Conservation (phyloP, 2,329 filamentous ascomycete species). For the Thelonectria blattea region DNA sequence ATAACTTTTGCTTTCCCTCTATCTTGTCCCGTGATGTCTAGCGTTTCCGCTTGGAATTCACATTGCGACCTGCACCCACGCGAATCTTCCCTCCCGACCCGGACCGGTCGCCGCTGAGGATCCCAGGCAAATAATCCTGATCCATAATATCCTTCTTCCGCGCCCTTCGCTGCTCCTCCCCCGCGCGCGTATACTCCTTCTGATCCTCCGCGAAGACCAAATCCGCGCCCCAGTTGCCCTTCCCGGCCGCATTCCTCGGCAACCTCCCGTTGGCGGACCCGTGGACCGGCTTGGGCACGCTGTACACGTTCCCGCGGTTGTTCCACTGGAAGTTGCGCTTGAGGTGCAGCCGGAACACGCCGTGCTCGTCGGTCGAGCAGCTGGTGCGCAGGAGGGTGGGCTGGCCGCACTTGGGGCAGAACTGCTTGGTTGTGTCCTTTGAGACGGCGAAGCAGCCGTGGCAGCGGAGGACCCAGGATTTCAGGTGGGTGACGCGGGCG, state of each 20-base stretch:
- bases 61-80: constrained; percentile 83
- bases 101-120: constrained; percentile 79
- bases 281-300: constrained; percentile 86
- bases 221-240: constrained; percentile 84
- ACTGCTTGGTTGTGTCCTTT: constrained; percentile 85
- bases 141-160: constrained; percentile 90
- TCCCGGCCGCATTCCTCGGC: constrained; percentile 73
- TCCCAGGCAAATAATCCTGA: constrained; percentile 85
- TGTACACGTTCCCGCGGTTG: constrained; percentile 88
- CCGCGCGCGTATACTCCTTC: constrained; percentile 80
- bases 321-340: constrained; percentile 98
- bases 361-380: constrained; percentile 81
- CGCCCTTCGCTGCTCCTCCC: constrained; percentile 67
- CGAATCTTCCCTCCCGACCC: constrained; percentile 71
- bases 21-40: constrained; percentile 29
- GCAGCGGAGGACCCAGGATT: constrained; percentile 89
- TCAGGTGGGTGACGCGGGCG: constrained; percentile 81
- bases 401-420: constrained; percentile 91
- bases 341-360: constrained; percentile 83
- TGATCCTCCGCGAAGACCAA: constrained; percentile 93
- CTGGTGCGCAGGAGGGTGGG: constrained; percentile 83
- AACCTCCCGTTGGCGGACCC: constrained; percentile 81
- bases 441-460: constrained; percentile 90
- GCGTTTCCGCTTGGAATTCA: constrained; percentile 78
- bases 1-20: constrained; percentile 2